phyloP scores from a whole-genome alignment of 306 rosid species.

The Lotus japonicus region DNA sequence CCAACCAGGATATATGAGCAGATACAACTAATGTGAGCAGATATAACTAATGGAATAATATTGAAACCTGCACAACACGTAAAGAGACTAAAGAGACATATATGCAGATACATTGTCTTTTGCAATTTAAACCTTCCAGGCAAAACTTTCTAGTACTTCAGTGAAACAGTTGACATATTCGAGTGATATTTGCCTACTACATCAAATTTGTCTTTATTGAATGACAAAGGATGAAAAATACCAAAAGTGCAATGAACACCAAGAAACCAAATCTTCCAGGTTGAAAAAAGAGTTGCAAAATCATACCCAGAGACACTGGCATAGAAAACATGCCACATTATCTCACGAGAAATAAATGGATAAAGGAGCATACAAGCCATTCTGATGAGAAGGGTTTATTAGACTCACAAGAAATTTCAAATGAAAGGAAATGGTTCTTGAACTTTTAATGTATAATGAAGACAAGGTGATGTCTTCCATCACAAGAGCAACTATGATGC shows the following conservation, averaged over 20 bases:
- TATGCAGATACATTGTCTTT: not conserved
- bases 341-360: not conserved
- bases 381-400: not conserved
- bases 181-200: not conserved
- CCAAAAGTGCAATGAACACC: not conserved
- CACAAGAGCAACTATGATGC: not conserved
- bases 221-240: not conserved
- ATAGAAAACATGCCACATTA: not conserved
- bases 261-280: not conserved
- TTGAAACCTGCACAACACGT: not conserved
- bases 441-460: not conserved
- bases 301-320: not conserved
- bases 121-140: not conserved
- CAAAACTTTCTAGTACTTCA: not conserved
- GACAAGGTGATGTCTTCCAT: not conserved
- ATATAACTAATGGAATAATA: not conserved
- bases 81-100: not conserved
- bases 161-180: not conserved
- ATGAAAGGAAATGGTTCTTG: not conserved
- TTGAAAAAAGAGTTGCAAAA: not conserved
- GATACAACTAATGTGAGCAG: not conserved
- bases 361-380: not conserved
- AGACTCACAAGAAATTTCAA: not conserved
- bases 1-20: slow-evolving; percentile 5
- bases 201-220: not conserved